Evolutionary conservation across 345 rosid genomes (phyloP), one percentile per base, ranked within the genome.

Genomic region (Pistacia vera): DNA sequence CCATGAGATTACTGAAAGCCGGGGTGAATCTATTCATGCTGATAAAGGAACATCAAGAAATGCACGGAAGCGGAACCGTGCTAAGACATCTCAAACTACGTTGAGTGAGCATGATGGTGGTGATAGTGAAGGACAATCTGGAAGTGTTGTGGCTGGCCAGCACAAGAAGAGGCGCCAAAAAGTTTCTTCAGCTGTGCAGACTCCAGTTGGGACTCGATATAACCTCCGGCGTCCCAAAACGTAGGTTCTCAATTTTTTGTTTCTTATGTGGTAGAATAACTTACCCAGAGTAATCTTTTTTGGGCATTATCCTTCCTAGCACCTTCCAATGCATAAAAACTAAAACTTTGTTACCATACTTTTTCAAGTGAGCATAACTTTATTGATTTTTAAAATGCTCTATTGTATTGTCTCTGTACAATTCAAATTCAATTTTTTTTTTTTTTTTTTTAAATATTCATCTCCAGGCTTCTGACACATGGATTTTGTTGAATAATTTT

Each of bases 111-210:
- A 75, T 74, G 91, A 86, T 81, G 91, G 75, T 68, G 86, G 79
- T 68, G 97, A 83, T 73, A 91, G 90, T 73, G 97, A 93, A 81
- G 92, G 83, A 30, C 82, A 81, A 58, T 90, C 97, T 62, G 97
- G 84, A 68, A 91, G 93, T 74, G 84, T 88, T 64, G 77, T 81
- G 3, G 86, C 84, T 20, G 92, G 92, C 18, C 86, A 87, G 77
- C 88, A 73, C 16, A 86, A 85, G 80, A 93, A 86, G 89, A 90
- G 95, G 67, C 82, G 86, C 68, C 94, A 88, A 63, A 93, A 87
- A 75, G 83, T 81, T 80, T 85, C 81, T 77, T 18, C 85, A 12
- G 78, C 73, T 20, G 71, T 75, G 69, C 89, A 78, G 79, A 33
- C 81, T 68, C 82, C 77, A 55, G 89, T 79, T 18, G 87, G 78